These are phyloP conservation scores for Calonectria pseudoturangicola DNA, from an alignment of 2,329 filamentous ascomycete species.

Conservation along the genomic window DNA sequence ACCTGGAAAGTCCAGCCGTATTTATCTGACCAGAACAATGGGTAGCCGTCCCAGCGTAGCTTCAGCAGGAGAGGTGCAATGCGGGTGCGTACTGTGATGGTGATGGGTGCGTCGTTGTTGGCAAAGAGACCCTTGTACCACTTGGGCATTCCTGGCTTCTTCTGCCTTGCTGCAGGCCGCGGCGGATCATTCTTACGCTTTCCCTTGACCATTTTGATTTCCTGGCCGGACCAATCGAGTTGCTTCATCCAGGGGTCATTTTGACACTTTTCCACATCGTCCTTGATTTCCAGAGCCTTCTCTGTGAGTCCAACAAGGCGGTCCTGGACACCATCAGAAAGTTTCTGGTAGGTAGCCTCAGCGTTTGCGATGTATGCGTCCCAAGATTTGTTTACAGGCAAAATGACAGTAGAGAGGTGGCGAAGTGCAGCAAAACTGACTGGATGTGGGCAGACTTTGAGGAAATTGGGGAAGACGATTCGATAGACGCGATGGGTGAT, in stretches of 20 bases:
- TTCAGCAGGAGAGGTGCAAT: constrained; percentile 90
- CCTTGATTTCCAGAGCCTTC: constrained; percentile 84
- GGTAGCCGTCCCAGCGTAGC: constrained; percentile 91
- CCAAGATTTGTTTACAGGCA: constrained; percentile 94
- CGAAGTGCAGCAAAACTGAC: constrained; percentile 96
- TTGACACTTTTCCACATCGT: constrained; percentile 79
- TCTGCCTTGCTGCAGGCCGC: constrained; percentile 87
- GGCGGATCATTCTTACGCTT: constrained; percentile 91
- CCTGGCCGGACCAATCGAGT: constrained; percentile 96
- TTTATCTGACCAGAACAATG: constrained; percentile 93
- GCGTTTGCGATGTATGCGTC: constrained; percentile 88
- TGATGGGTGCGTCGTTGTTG: constrained; percentile 81
- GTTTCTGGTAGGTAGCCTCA: constrained; percentile 86
- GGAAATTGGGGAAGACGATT: constrained; percentile 92
- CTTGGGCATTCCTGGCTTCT: constrained; percentile 93
- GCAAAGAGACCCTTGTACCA: constrained; percentile 96
- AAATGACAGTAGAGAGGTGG: constrained; percentile 93
- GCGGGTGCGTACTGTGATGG: constrained; percentile 88
- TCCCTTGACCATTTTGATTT: constrained; percentile 91
- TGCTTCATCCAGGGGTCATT: constrained; percentile 94
- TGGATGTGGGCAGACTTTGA: constrained; percentile 93
- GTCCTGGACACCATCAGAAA: constrained; percentile 86
- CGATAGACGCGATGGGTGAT: constrained; percentile 96
- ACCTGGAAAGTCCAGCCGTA: constrained; percentile 96
- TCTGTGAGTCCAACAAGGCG: constrained; percentile 84